Evolutionary conservation across 2,329 filamentous ascomycete genomes (phyloP).

Genomic region (Alternaria hordeiaustralica): DNA sequence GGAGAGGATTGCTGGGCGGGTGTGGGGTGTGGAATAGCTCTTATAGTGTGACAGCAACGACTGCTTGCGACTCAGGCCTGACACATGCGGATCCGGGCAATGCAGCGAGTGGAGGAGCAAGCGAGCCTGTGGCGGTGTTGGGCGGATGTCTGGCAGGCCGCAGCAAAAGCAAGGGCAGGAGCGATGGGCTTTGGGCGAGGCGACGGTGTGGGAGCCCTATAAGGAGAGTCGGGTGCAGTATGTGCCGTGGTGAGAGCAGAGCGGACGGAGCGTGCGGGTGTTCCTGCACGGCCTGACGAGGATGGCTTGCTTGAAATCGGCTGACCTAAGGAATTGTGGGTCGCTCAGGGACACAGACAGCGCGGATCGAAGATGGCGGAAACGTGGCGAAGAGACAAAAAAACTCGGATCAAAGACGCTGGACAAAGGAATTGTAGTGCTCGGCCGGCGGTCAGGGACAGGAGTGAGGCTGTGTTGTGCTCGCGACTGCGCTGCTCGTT

Average conservation of each 20-base stretch:
- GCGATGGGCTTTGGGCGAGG: slow-evolving; percentile 10
- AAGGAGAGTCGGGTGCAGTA: slow-evolving; percentile 16
- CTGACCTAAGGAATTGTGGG: slow-evolving; percentile 24
- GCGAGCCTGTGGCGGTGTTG: slow-evolving; percentile 28
- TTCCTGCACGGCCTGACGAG: slow-evolving; percentile 22
- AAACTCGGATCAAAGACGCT: slow-evolving; percentile 10
- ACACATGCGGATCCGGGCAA: slow-evolving; percentile 13
- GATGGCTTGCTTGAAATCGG: slow-evolving; percentile 11
- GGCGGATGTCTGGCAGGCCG: slow-evolving; percentile 19
- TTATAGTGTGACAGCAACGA: slow-evolving; percentile 19
- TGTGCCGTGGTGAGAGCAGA: slow-evolving; percentile 14
- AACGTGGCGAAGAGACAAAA: slow-evolving; percentile 24
- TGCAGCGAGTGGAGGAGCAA: slow-evolving; percentile 8
- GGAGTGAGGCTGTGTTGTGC: slow-evolving; percentile 19
- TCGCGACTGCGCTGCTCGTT: slow-evolving; percentile 5
- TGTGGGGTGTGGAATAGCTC: slow-evolving; percentile 10
- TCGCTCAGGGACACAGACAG: slow-evolving; percentile 6
- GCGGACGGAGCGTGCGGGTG: slow-evolving; percentile 8
- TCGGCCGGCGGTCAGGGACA: slow-evolving; percentile 1
- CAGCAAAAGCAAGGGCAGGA: slow-evolving; percentile 10
- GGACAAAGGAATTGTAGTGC: slow-evolving; percentile 11
- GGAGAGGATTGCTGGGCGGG: slow-evolving; percentile 4
- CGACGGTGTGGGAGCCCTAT: slow-evolving; percentile 4
- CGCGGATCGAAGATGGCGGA: slow-evolving; percentile 24
- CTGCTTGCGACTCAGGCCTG: slow-evolving; percentile 15